Evolutionary conservation across 2,329 filamentous ascomycete genomes (phyloP).

Genomic region (Microdochium bolleyi): DNA sequence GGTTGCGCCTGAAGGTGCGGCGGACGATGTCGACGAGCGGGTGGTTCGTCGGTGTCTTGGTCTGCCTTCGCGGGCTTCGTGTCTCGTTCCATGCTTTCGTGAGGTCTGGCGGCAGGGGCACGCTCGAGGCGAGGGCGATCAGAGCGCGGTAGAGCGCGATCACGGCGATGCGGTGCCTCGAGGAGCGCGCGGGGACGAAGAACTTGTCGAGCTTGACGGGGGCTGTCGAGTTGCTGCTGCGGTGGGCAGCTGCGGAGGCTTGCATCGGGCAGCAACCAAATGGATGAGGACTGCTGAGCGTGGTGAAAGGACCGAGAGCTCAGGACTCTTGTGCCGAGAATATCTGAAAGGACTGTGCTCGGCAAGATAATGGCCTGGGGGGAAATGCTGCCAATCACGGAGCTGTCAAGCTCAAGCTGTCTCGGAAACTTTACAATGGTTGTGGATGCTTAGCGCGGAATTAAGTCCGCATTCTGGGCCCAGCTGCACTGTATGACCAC

Average conservation of each 20-base stretch:
- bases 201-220: slow-evolving; percentile 3
- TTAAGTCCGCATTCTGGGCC: too few species aligned
- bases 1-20: slow-evolving; percentile 55
- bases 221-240: slow-evolving; percentile 3
- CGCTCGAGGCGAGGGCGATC: slow-evolving; percentile 44
- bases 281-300: too few species aligned
- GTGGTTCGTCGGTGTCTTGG: slow-evolving; percentile 16
- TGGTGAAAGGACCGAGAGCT: too few species aligned
- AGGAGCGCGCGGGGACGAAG: slow-evolving; percentile 39
- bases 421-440: too few species aligned
- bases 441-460: too few species aligned
- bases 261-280: neutral
- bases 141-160: slow-evolving; percentile 63
- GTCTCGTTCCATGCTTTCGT: slow-evolving; percentile 12
- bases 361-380: too few species aligned
- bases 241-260: neutral
- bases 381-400: too few species aligned
- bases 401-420: too few species aligned
- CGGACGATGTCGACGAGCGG: slow-evolving; percentile 51
- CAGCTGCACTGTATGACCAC: too few species aligned
- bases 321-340: too few species aligned
- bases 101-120: slow-evolving; percentile 44
- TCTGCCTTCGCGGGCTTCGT: neutral
- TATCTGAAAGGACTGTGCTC: too few species aligned
- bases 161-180: slow-evolving; percentile 37